Conservation (phyloP, 352 stramenopile species). For the Phytophthora aleatoria region DNA sequence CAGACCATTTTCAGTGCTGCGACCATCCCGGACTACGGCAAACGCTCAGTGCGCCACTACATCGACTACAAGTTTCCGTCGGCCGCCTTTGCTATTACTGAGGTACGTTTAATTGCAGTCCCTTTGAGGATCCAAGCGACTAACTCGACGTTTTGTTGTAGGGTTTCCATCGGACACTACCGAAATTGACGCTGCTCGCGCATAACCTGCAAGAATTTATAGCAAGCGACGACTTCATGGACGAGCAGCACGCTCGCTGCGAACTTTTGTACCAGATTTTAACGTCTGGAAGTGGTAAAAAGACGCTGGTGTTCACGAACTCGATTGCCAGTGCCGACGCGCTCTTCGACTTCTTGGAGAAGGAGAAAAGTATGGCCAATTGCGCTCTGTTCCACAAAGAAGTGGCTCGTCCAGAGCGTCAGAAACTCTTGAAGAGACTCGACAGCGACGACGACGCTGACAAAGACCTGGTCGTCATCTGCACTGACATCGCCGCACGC, state of each 20-base stretch:
- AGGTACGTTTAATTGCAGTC: conserved; percentile 37
- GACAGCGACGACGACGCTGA: conserved; percentile 34
- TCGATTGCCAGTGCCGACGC: conserved; percentile 70
- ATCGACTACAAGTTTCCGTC: conserved; percentile 81
- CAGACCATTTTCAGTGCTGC: conserved; percentile 85
- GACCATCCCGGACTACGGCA: conserved; percentile 83
- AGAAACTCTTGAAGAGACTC: conserved; percentile 48
- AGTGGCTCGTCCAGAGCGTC: conserved; percentile 54
- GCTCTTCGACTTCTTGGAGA: conserved; percentile 58
- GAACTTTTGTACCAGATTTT: conserved; percentile 62
- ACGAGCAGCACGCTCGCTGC: conserved; percentile 40
- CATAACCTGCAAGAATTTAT: conserved; percentile 52
- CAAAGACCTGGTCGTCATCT: conserved; percentile 56
- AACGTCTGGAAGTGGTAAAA: conserved; percentile 21
- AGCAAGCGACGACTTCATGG: conserved; percentile 12
- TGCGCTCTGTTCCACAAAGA: conserved; percentile 70
- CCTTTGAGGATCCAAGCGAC: not conserved
- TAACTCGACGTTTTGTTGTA: conserved; percentile 25
- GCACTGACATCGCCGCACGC: conserved; percentile 78
- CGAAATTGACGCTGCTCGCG: conserved; percentile 46
- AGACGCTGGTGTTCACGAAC: conserved; percentile 79
- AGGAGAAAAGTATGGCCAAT: conserved; percentile 36
- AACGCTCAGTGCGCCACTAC: conserved; percentile 67
- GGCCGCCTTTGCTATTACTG: conserved; percentile 62
- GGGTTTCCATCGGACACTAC: conserved; percentile 76